Evolutionary conservation across 345 rosid species (phyloP), one percentile per base, ranked within the genome.

Genomic region (Garcia nutans): DNA sequence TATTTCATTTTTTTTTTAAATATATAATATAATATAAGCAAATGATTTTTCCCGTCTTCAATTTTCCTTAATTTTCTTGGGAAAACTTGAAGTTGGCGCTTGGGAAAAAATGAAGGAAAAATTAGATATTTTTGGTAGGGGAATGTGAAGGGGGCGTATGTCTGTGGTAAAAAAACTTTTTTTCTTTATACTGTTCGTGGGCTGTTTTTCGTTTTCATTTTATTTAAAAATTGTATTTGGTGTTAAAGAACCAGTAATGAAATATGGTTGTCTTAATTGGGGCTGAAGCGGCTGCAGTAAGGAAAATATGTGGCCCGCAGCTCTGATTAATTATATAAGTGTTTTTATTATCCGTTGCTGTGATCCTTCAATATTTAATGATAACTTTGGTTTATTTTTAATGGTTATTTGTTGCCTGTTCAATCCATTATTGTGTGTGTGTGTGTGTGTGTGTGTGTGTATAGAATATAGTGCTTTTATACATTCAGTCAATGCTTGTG

Each of bases 241-340:
- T 54, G 50, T 47, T 47, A 47, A 47, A 72, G 23, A 22, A 45
- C 9, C 67, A 58, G 22, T 47, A 11, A 10, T 17, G 71, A 72
- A 54, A 37, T 37, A 37, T 3, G 50, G 31, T 50, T 19, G n/a
- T 3, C 7, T 24, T 49, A 50, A 47, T 44, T 31, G 20, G 55
- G 59, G 89, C 88, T 90, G 95, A 89, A 89, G 97, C 83, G 97
- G 92, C 84, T 82, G 89, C 90, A 87, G 28, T 66, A 68, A 24
- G 10, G 50, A 58, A 41, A 61, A 26, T 52, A 22, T 88, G 95
- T 83, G 81, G 90, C 95, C 98, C 95, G 92, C 97, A 91, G 93
- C 89, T 79, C 81, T 57, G 71, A 54, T 42, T 84, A 10, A 78
- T 78, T 71, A 37, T 71, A 37, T 44, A 60, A 58, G 67, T 37